Evolutionary conservation across 164 flowering plant genomes (phyloP).

Genomic region (Magnolia kwangsiensis): DNA sequence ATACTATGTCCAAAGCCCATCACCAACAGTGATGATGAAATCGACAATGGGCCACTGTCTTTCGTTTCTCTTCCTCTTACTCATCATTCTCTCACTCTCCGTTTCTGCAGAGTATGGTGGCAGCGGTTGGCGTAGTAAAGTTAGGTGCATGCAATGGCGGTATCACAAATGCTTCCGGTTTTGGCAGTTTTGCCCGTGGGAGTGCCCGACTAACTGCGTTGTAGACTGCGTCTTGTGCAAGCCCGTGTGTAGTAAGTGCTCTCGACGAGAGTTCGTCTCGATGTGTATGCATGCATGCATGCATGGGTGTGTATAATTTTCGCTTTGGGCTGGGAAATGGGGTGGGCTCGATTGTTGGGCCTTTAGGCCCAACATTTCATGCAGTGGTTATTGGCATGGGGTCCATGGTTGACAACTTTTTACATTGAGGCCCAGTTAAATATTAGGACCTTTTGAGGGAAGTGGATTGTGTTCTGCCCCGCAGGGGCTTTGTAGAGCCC

Average conservation of each 20-base stretch:
- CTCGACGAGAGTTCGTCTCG: too few relatives aligned
- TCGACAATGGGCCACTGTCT: too few relatives aligned
- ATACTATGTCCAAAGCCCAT: too few relatives aligned
- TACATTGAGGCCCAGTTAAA: not conserved
- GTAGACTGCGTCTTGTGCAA: constrained; percentile 50
- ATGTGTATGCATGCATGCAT: not conserved
- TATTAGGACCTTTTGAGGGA: not conserved
- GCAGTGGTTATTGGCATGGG: too few relatives aligned
- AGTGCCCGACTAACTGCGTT: constrained; percentile 36
- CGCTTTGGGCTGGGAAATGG: too few relatives aligned
- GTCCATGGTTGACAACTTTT: not conserved
- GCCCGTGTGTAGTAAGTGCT: constrained; percentile 52
- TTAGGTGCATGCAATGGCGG: not conserved
- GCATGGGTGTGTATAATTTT: too few relatives aligned
- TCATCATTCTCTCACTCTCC: too few relatives aligned
- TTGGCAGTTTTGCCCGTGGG: constrained; percentile 31
- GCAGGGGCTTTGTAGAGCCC: too few relatives aligned
- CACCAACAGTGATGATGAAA: too few relatives aligned
- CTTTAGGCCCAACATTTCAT: not conserved
- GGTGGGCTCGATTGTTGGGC: too few relatives aligned
- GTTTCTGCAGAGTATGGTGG: too few relatives aligned
- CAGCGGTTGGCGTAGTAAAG: not conserved
- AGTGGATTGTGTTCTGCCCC: not conserved
- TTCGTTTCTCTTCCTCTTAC: too few relatives aligned
- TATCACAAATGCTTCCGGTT: constrained; percentile 22